Conservation (phyloP, 1,284 basidiomycete species). For the Schizophyllum amplum region DNA sequence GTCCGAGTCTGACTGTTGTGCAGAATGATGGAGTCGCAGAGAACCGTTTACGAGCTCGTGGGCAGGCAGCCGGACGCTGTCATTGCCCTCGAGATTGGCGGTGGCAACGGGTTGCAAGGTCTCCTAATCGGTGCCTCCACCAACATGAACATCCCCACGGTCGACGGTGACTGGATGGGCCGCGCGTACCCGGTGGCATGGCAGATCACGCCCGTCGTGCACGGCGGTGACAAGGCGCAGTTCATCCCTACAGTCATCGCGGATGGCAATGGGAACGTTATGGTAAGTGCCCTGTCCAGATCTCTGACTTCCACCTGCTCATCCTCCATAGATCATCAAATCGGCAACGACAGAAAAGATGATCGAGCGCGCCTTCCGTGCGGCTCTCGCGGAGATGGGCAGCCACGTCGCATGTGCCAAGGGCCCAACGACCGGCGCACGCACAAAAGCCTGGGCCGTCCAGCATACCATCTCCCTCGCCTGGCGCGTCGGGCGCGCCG, state of each 20-base stretch:
- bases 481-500: slow-evolving; percentile 48
- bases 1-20: slow-evolving; percentile 4
- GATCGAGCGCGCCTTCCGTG: slow-evolving; percentile 26
- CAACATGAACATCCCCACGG: slow-evolving; percentile 27
- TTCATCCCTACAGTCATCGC: slow-evolving; percentile 26
- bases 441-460: slow-evolving; percentile 23
- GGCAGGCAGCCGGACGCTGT: slow-evolving; percentile 22
- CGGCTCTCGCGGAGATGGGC: slow-evolving; percentile 35
- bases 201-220: slow-evolving; percentile 33
- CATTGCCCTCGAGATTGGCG: slow-evolving; percentile 42
- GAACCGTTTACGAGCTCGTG: slow-evolving; percentile 25
- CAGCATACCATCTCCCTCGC: slow-evolving; percentile 45
- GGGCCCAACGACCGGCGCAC: slow-evolving; percentile 13
- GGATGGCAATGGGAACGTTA: slow-evolving; percentile 30
- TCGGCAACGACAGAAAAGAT: slow-evolving; percentile 23
- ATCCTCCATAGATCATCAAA: slow-evolving; percentile 22
- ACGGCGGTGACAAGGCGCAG: slow-evolving; percentile 22
- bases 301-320: not conserved
- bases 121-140: slow-evolving; percentile 27
- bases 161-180: slow-evolving; percentile 47
- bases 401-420: slow-evolving; percentile 17
- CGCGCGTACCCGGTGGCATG: slow-evolving; percentile 25
- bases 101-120: slow-evolving; percentile 49
- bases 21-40: slow-evolving; percentile 16
- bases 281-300: slow-evolving; percentile 17